Conservation (phyloP, 495 filamentous ascomycete species). For the Penicillium canescens region DNA sequence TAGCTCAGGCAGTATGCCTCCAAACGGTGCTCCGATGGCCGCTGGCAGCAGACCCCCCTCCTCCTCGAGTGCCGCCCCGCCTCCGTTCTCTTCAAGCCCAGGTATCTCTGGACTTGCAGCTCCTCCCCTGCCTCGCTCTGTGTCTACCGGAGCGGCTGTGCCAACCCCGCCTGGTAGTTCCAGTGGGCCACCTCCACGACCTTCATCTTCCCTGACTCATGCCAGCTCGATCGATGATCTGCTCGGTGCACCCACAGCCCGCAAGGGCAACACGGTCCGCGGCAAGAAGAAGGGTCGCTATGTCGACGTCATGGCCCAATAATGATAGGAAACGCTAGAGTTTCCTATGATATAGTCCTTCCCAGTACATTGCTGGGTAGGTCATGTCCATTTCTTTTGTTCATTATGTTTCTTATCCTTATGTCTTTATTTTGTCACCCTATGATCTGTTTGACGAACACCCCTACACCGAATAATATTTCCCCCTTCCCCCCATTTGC, state of each 20-base stretch:
- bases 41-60: constrained; percentile 40
- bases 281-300: constrained; percentile 82
- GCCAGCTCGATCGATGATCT: constrained; percentile 87
- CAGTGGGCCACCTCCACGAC: constrained; percentile 42
- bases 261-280: constrained; percentile 67
- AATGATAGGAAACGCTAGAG: constrained; percentile 5
- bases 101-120: constrained; percentile 36
- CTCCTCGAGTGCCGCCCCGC: constrained; percentile 35
- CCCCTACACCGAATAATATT: constrained; percentile 15
- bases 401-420: constrained; percentile 20
- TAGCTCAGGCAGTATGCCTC: constrained; percentile 37
- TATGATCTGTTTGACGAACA: constrained; percentile 14
- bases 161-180: constrained; percentile 32
- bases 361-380: not conserved
- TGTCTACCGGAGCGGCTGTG: constrained; percentile 37
- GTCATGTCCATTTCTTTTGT: constrained; percentile 30
- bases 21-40: constrained; percentile 26
- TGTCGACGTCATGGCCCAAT: constrained; percentile 85
- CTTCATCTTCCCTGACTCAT: constrained; percentile 69
- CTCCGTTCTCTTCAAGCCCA: constrained; percentile 40
- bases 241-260: constrained; percentile 64
- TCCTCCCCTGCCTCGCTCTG: constrained; percentile 35
- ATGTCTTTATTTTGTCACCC: constrained; percentile 15
- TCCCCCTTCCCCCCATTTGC: constrained; percentile 14
- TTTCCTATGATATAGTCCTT: constrained; percentile 5